phyloP scores from a whole-genome alignment of 2,329 filamentous ascomycete species.

The Colletotrichum sp. region DNA sequence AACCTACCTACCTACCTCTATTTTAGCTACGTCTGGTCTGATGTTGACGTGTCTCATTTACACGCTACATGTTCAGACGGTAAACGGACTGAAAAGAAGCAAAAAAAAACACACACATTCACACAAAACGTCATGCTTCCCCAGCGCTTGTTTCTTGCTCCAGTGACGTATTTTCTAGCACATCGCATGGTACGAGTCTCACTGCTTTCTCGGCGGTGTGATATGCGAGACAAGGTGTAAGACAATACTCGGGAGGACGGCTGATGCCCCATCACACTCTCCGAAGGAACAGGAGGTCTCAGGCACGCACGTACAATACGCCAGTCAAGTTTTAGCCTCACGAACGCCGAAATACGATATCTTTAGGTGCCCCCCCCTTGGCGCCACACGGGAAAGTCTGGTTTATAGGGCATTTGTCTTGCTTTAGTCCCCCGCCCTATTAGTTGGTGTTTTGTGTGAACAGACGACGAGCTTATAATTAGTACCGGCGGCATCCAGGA shows the following conservation, averaged over 20 bases:
- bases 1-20: not conserved
- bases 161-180: not conserved
- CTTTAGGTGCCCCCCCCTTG: not conserved
- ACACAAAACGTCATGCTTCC: too few relatives aligned
- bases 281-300: not conserved
- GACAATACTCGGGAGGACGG: not conserved
- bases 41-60: not conserved
- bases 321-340: not conserved
- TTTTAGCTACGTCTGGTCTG: not conserved
- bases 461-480: not conserved
- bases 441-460: not conserved
- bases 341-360: not conserved
- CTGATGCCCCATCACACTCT: not conserved
- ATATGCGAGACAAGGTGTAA: not conserved
- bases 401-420: not conserved
- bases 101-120: not conserved
- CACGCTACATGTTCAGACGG: not conserved
- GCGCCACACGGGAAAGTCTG: not conserved
- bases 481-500: not conserved
- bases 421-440: not conserved
- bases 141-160: not conserved
- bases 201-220: not conserved
- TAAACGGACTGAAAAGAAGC: not conserved
- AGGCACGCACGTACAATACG: not conserved
- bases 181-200: not conserved